These are phyloP conservation scores for Lipomyces anomalus DNA, from an alignment of 805 yeast genomes.

Conservation along the genomic window DNA sequence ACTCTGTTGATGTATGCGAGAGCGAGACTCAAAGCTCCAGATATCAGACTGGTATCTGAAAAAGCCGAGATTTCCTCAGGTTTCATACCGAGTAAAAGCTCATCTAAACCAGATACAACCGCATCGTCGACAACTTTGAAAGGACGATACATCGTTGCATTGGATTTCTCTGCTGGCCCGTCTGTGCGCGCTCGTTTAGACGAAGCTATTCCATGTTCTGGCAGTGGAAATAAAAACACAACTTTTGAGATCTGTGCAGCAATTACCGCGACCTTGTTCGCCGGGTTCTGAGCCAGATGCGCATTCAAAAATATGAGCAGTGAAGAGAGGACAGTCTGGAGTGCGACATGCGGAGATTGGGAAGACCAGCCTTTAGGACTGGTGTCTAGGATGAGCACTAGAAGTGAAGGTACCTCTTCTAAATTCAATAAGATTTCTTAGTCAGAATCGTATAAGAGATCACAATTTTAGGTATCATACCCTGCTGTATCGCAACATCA, in stretches of 20 bases:
- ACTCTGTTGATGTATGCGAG: slow-evolving; percentile 63
- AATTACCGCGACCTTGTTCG: slow-evolving; percentile 76
- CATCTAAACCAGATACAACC: slow-evolving; percentile 54
- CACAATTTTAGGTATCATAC: too few relatives aligned
- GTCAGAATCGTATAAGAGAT: too few relatives aligned
- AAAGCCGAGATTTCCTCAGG: slow-evolving; percentile 26
- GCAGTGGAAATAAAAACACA: slow-evolving; percentile 58
- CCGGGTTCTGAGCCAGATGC: slow-evolving; percentile 76
- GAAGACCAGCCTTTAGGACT: slow-evolving; percentile 64
- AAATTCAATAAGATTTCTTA: slow-evolving; percentile 3
- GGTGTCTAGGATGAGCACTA: slow-evolving; percentile 72
- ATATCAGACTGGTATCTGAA: slow-evolving; percentile 42
- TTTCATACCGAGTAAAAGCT: slow-evolving; percentile 38
- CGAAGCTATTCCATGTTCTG: background rate
- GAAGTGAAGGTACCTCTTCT: slow-evolving; percentile 71
- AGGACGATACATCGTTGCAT: slow-evolving; percentile 69
- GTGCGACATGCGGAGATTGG: slow-evolving; percentile 34
- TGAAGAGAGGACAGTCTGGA: slow-evolving; percentile 58
- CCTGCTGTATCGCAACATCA: too few relatives aligned
- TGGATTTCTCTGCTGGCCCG: slow-evolving; percentile 29
- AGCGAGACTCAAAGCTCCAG: slow-evolving; percentile 80
- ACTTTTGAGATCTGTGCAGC: slow-evolving; percentile 71
- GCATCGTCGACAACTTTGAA: slow-evolving; percentile 74
- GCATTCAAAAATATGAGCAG: slow-evolving; percentile 76
- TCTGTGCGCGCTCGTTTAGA: background rate